These are phyloP conservation scores for Punica granatum DNA, from an alignment of 345 rosid species.

Conservation along the genomic window DNA sequence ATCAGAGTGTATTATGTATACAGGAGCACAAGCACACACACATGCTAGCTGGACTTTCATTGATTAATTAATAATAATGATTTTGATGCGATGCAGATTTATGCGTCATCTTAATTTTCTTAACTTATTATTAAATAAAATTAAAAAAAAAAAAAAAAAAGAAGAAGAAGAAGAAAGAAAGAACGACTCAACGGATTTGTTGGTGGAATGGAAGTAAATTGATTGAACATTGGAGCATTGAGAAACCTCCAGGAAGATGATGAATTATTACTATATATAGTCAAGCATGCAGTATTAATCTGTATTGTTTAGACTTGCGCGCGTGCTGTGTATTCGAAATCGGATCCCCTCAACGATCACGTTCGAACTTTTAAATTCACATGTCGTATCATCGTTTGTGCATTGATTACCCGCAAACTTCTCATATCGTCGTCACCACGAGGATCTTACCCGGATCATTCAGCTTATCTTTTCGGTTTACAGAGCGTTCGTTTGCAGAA, in stretches of 20 bases:
- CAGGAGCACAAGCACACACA: not conserved
- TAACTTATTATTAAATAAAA: not conserved
- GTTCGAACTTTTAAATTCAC: too few species aligned
- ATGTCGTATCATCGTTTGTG: not conserved
- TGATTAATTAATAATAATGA: not conserved
- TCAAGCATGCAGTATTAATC: not conserved
- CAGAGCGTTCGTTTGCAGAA: too few species aligned
- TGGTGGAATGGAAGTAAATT: not conserved
- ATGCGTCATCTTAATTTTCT: not conserved
- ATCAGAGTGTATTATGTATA: not conserved
- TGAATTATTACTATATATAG: not conserved
- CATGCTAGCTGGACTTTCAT: not conserved
- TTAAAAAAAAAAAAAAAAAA: not conserved
- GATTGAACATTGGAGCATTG: too few species aligned
- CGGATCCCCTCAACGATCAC: not conserved
- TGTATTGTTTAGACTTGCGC: not conserved
- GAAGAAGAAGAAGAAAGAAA: too few species aligned
- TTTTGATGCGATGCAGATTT: not conserved
- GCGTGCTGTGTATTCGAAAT: not conserved
- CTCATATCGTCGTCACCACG: too few species aligned
- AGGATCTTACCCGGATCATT: too few species aligned
- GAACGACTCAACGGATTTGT: not conserved
- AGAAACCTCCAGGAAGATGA: not conserved
- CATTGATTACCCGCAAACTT: not conserved
- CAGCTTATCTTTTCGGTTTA: too few species aligned